Evolutionary conservation across 768 basidiomycete genomes (phyloP).

Genomic region (Trametes punicea): DNA sequence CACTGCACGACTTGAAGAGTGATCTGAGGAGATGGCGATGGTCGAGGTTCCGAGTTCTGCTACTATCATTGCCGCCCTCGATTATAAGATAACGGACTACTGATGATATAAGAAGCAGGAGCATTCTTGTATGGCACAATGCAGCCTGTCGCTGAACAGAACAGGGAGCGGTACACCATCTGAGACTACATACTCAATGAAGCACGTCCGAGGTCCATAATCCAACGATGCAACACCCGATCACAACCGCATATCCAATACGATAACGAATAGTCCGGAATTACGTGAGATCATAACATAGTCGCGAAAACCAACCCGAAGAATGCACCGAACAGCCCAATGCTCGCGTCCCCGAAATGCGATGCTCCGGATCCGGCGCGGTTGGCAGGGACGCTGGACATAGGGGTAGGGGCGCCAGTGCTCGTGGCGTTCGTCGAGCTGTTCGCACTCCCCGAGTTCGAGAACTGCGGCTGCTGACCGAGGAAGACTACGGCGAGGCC

Average conservation of each 20-base stretch:
- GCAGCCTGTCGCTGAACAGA: too few relatives aligned
- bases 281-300: not conserved
- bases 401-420: not conserved
- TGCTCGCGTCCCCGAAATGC: not conserved
- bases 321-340: not conserved
- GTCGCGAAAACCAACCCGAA: not conserved
- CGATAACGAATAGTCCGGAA: not conserved
- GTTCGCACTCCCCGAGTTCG: not conserved
- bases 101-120: not conserved
- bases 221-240: not conserved
- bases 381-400: not conserved
- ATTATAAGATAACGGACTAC: not conserved
- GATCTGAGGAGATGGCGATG: not conserved
- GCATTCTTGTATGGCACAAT: not conserved
- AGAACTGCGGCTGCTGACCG: not conserved
- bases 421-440: not conserved
- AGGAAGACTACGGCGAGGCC: constrained; percentile 47
- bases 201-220: not conserved
- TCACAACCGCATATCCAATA: not conserved
- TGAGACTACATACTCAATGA: not conserved
- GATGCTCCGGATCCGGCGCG: not conserved
- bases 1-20: too few relatives aligned
- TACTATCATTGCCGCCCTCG: not conserved
- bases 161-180: not conserved
- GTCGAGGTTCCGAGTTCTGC: not conserved